A percentile compares a stretch with the other conserved stretches of the same genome.
Evolutionary conservation across 2,329 filamentous ascomycete species (phyloP).

Genomic region (Falciphora oryzae): DNA sequence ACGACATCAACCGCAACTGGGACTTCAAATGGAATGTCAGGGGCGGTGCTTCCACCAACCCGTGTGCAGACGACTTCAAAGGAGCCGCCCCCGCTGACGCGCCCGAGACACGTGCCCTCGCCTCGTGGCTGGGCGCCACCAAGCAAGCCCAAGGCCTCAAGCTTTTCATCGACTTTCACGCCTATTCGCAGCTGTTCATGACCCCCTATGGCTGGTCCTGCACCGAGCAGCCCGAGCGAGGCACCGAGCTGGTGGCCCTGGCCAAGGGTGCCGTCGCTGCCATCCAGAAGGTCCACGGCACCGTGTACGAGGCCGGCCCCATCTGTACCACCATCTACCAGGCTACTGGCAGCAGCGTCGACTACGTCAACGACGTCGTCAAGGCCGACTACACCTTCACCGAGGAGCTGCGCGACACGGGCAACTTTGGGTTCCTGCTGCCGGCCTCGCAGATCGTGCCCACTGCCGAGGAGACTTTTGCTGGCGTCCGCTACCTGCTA

Average conservation of each 20-base stretch:
- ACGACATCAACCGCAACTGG: constrained; percentile 49
- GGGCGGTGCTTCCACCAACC: constrained; percentile 38
- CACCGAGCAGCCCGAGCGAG: constrained; percentile 37
- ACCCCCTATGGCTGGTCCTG: constrained; percentile 61
- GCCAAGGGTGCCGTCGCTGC: constrained; percentile 43
- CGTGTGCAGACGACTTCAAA: constrained; percentile 37
- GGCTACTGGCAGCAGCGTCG: constrained; percentile 40
- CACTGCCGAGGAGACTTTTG: constrained; percentile 37
- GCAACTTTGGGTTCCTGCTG: constrained; percentile 36
- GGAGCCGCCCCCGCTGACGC: constrained; percentile 32
- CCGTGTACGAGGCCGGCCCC: constrained; percentile 38
- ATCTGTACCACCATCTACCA: constrained; percentile 59
- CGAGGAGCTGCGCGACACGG: constrained; percentile 32
- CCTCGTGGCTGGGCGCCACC: constrained; percentile 26
- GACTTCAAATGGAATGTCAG: constrained; percentile 38
- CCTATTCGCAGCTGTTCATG: constrained; percentile 55
- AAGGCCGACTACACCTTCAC: constrained; percentile 36
- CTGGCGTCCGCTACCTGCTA: constrained; percentile 55
- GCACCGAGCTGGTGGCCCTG: constrained; percentile 42
- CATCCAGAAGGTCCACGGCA: constrained; percentile 38
- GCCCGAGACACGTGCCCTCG: constrained; percentile 46
- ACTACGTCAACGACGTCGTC: constrained; percentile 38
- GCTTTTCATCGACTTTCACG: constrained; percentile 60
- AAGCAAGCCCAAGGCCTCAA: constrained; percentile 42
- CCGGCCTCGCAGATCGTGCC: constrained; percentile 37